These are phyloP conservation scores for Aphanomyces astaci DNA, from an alignment of 352 stramenopile species.

Conservation along the genomic window DNA sequence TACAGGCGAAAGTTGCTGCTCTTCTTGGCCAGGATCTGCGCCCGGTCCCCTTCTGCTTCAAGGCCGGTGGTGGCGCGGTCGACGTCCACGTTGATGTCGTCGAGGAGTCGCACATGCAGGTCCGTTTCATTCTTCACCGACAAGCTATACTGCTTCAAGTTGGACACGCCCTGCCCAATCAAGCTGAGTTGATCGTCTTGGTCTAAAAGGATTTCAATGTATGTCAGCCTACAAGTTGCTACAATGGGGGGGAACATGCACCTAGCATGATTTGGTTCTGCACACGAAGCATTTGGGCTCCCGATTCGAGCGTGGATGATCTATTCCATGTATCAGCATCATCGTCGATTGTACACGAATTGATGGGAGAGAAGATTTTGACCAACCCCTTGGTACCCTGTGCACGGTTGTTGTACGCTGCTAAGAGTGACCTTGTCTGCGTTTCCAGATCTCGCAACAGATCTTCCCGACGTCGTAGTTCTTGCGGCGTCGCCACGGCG, in stretches of 20 bases:
- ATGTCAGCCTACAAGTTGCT: background rate
- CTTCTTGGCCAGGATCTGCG: slow-evolving; percentile 84
- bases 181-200: slow-evolving; percentile 81
- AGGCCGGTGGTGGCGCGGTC: slow-evolving; percentile 77
- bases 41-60: slow-evolving; percentile 67
- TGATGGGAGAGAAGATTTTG: background rate
- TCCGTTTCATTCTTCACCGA: slow-evolving; percentile 86
- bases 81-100: slow-evolving; percentile 85
- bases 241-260: slow-evolving; percentile 11
- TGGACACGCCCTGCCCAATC: slow-evolving; percentile 72
- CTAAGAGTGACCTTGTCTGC: slow-evolving; percentile 45
- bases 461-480: slow-evolving; percentile 20
- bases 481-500: slow-evolving; percentile 18
- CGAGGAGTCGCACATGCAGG: slow-evolving; percentile 80
- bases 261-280: slow-evolving; percentile 88
- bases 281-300: slow-evolving; percentile 59
- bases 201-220: slow-evolving; percentile 42
- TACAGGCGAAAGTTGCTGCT: slow-evolving; percentile 93
- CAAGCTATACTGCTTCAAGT: slow-evolving; percentile 77
- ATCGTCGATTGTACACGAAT: background rate
- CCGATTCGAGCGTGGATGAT: slow-evolving; percentile 32
- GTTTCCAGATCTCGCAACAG: background rate
- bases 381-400: slow-evolving; percentile 27
- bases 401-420: slow-evolving; percentile 62
- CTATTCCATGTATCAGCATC: background rate